These are phyloP conservation scores for Endoconidiophora polonica DNA, from an alignment of 2,329 filamentous ascomycete species.

Conservation along the genomic window DNA sequence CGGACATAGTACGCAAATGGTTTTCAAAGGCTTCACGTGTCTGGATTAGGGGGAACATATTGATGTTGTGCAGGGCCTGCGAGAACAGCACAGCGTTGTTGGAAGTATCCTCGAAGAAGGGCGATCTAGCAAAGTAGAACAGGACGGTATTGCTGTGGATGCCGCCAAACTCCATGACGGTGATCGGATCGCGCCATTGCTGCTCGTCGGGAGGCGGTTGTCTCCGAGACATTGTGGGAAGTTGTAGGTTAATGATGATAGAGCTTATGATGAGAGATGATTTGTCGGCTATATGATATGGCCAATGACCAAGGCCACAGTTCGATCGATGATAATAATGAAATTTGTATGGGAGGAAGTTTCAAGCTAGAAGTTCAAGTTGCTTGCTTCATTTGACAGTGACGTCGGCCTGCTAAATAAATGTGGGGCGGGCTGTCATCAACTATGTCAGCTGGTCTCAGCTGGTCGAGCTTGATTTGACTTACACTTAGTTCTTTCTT, in stretches of 20 bases:
- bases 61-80: conserved; percentile 44
- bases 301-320: background rate
- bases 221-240: conserved; percentile 25
- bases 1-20: conserved; percentile 45
- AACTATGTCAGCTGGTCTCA: too few relatives aligned
- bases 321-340: too few relatives aligned
- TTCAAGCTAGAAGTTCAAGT: too few relatives aligned
- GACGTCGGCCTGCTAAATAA: too few relatives aligned
- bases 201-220: conserved; percentile 48
- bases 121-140: conserved; percentile 51
- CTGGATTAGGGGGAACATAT: conserved; percentile 38
- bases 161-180: conserved; percentile 34
- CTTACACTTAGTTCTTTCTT: too few relatives aligned
- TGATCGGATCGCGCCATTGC: conserved; percentile 41
- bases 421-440: too few relatives aligned
- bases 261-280: background rate
- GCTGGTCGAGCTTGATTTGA: too few relatives aligned
- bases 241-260: background rate
- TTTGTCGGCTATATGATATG: background rate
- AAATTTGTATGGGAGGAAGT: too few relatives aligned
- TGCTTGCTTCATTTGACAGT: too few relatives aligned
- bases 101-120: conserved; percentile 50
- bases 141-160: conserved; percentile 49
- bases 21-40: conserved; percentile 48
- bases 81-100: conserved; percentile 48